These are phyloP conservation scores for Backusella parvicylindrica DNA, from an alignment of 192 early-diverging fungal species.

Conservation along the genomic window DNA sequence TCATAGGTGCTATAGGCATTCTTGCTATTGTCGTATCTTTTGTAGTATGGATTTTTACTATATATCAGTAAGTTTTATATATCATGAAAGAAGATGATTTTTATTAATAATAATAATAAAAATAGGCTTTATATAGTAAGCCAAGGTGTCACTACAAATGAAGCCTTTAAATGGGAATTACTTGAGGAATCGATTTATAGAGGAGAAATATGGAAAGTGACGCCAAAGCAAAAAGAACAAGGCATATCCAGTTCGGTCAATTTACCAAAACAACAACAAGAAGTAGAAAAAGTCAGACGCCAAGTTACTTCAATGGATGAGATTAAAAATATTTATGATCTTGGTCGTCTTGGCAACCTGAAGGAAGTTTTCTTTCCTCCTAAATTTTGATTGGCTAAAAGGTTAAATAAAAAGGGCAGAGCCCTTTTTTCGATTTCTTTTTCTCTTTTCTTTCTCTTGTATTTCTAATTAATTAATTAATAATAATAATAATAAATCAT, in stretches of 20 bases:
- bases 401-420: background rate
- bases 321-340: slow-evolving; percentile 38
- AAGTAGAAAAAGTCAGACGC: background rate
- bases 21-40: slow-evolving; percentile 39
- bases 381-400: background rate
- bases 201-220: slow-evolving; percentile 33
- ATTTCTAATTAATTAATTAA: background rate
- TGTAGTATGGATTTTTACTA: slow-evolving; percentile 42
- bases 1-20: slow-evolving; percentile 47
- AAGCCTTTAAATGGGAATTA: slow-evolving; percentile 55
- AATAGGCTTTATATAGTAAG: slow-evolving; percentile 39
- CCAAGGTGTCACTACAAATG: slow-evolving; percentile 48
- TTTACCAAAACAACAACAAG: background rate
- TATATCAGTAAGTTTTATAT: slow-evolving; percentile 42
- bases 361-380: slow-evolving; percentile 31
- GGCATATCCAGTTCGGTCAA: background rate
- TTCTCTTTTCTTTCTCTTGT: background rate
- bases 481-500: background rate
- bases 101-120: background rate
- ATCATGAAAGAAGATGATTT: too few species aligned
- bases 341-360: slow-evolving; percentile 30
- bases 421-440: background rate
- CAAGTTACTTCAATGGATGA: slow-evolving; percentile 13
- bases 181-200: slow-evolving; percentile 47
- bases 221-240: background rate